These are phyloP conservation scores for Phytophthora pisi DNA, from an alignment of 352 stramenopile species.

Conservation along the genomic window DNA sequence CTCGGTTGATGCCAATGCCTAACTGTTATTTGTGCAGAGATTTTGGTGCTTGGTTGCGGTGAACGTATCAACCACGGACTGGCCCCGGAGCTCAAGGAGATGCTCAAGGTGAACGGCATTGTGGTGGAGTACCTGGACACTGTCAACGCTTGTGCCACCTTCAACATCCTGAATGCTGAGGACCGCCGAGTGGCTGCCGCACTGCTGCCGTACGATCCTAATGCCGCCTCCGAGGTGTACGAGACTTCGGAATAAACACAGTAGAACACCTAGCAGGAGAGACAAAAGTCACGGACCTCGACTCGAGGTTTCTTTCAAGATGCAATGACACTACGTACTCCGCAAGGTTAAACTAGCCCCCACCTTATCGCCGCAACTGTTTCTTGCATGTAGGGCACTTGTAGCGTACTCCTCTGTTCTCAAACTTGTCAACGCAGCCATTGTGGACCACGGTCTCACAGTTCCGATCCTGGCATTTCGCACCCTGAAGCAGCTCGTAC, in stretches of 20 bases:
- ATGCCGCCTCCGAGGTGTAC: conserved; percentile 25
- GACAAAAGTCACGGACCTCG: not conserved
- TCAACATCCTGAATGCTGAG: conserved; percentile 93
- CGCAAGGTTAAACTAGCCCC: not conserved
- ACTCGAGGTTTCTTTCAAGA: not conserved
- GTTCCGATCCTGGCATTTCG: conserved; percentile 35
- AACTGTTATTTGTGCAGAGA: conserved; percentile 45
- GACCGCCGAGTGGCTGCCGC: conserved; percentile 81
- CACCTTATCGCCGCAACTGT: conserved; percentile 41
- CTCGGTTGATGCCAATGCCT: not conserved
- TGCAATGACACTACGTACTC: not conserved
- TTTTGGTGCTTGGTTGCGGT: conserved; percentile 83
- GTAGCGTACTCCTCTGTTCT: conserved; percentile 63
- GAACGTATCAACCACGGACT: conserved; percentile 64
- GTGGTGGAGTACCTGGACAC: conserved; percentile 88
- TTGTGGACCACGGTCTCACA: conserved; percentile 60
- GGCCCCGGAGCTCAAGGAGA: conserved; percentile 64
- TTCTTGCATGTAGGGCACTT: conserved; percentile 62
- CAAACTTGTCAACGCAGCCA: conserved; percentile 68
- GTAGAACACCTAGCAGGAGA: conserved; percentile 11
- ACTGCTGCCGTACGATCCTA: conserved; percentile 73
- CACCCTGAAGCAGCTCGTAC: conserved; percentile 77
- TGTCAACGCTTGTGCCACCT: conserved; percentile 87
- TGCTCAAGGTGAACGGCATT: conserved; percentile 84
- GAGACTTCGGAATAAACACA: conserved; percentile 4